Percentiles rank a stretch among this genome's conserved stretches.
phyloP scores from a whole-genome alignment of 2,329 filamentous ascomycete species.

The Penicillium vulpinum region DNA sequence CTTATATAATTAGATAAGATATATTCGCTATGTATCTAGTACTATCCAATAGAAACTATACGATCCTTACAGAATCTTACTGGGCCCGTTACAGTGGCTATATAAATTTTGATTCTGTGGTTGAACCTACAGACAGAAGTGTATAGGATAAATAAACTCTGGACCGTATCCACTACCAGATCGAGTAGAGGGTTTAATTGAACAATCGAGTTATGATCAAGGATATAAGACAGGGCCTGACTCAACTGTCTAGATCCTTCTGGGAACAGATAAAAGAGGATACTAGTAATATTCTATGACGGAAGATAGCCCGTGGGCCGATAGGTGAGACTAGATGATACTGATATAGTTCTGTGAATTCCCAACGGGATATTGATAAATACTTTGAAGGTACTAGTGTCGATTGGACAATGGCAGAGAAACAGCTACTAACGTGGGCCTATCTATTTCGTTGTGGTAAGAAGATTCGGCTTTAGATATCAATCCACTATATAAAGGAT shows the following conservation, averaged over 20 bases:
- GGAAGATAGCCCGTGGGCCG: constrained; percentile 21
- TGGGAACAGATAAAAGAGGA: constrained; percentile 21
- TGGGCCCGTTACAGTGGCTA: too few relatives aligned
- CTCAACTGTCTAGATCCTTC: constrained; percentile 16
- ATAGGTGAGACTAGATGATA: constrained; percentile 27
- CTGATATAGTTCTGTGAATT: constrained; percentile 22
- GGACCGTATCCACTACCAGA: constrained; percentile 13
- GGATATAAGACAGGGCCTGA: constrained; percentile 24
- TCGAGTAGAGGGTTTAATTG: constrained; percentile 16
- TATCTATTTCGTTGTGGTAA: constrained; percentile 24
- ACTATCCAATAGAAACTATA: too few relatives aligned
- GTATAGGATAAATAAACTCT: constrained; percentile 3
- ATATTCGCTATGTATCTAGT: too few relatives aligned
- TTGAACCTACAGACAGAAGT: constrained; percentile 3
- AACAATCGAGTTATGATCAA: constrained; percentile 21
- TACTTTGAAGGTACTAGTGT: constrained; percentile 23
- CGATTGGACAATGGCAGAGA: constrained; percentile 26
- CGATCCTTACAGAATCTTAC: too few relatives aligned
- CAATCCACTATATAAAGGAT: constrained; percentile 30
- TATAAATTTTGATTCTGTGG: too few relatives aligned
- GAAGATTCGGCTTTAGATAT: constrained; percentile 25
- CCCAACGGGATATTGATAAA: constrained; percentile 14
- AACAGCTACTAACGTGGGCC: constrained; percentile 21
- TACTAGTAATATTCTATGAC: constrained; percentile 14
- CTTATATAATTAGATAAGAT: too few relatives aligned